Conservation (phyloP, 2,329 filamentous ascomycete genomes). For the Albifimbria verrucaria region DNA sequence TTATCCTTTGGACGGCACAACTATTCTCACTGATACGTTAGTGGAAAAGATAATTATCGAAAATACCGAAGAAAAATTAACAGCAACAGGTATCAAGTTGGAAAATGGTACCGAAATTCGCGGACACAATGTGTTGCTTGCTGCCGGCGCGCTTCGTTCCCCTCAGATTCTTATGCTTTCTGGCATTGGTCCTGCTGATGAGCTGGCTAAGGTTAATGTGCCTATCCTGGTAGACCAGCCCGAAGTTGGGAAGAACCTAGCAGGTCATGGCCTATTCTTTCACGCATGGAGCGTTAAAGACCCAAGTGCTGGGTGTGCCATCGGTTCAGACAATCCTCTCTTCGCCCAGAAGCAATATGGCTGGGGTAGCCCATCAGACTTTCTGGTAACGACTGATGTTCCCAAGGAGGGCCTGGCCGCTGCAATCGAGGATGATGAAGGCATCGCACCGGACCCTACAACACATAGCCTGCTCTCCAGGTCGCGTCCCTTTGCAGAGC, state of each 20-base stretch:
- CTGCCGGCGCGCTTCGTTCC: conserved; percentile 44
- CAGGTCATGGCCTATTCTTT: conserved; percentile 22
- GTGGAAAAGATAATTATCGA: conserved; percentile 18
- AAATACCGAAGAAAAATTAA: conserved; percentile 2
- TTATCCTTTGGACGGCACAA: conserved; percentile 21
- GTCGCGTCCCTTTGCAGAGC: conserved; percentile 17
- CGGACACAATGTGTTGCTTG: conserved; percentile 39
- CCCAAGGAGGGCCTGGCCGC: conserved; percentile 21
- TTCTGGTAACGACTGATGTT: conserved; percentile 26
- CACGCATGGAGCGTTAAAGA: conserved; percentile 28
- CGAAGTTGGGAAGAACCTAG: conserved; percentile 46
- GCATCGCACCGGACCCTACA: conserved; percentile 22
- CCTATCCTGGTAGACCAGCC: conserved; percentile 32
- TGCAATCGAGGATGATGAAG: conserved; percentile 31
- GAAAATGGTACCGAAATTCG: conserved; percentile 19
- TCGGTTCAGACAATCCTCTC: conserved; percentile 30
- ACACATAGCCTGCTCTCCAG: conserved; percentile 28
- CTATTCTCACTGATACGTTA: conserved; percentile 18
- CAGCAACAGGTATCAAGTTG: conserved; percentile 23
- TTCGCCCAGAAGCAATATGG: conserved; percentile 32
- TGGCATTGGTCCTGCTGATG: conserved; percentile 38
- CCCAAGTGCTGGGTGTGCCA: conserved; percentile 25
- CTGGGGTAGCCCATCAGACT: conserved; percentile 33
- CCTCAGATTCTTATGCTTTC: conserved; percentile 46
- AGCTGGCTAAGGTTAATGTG: conserved; percentile 39